These are phyloP conservation scores for Pseudovirgaria hyperparasitica DNA, from an alignment of 2,329 filamentous ascomycete species.

Conservation along the genomic window DNA sequence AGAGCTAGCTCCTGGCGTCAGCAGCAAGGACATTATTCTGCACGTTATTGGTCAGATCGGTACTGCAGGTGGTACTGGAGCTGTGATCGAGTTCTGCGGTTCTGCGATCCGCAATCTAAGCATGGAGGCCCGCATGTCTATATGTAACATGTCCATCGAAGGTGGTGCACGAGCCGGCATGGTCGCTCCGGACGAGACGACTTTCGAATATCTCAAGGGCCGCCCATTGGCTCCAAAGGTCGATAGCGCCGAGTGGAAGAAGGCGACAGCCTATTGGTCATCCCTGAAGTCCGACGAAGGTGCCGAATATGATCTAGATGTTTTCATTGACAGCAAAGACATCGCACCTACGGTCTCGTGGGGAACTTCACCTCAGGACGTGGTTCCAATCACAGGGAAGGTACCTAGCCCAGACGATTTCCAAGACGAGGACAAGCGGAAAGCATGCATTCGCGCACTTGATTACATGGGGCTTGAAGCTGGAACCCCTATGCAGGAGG, in stretches of 20 bases:
- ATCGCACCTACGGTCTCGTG: slow-evolving; percentile 89
- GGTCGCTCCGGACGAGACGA: slow-evolving; percentile 88
- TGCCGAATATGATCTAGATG: slow-evolving; percentile 79
- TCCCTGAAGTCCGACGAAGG: slow-evolving; percentile 73
- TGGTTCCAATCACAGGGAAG: slow-evolving; percentile 83
- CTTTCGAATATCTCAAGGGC: slow-evolving; percentile 90
- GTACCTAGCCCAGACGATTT: slow-evolving; percentile 89
- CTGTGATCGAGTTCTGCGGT: slow-evolving; percentile 94
- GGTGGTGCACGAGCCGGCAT: slow-evolving; percentile 90
- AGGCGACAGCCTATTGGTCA: slow-evolving; percentile 78
- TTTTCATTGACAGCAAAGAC: slow-evolving; percentile 84
- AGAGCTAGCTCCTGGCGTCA: slow-evolving; percentile 77
- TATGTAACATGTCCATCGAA: slow-evolving; percentile 99
- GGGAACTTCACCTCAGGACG: slow-evolving; percentile 94
- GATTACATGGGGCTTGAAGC: slow-evolving; percentile 92
- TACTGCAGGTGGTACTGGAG: slow-evolving; percentile 86
- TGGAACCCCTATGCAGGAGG: slow-evolving; percentile 84
- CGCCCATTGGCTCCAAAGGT: slow-evolving; percentile 76
- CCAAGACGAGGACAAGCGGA: slow-evolving; percentile 64
- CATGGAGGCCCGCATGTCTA: slow-evolving; percentile 97
- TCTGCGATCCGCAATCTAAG: slow-evolving; percentile 80
- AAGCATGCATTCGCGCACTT: slow-evolving; percentile 65
- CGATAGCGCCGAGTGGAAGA: slow-evolving; percentile 80
- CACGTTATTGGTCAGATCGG: slow-evolving; percentile 89
- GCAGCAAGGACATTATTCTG: slow-evolving; percentile 89